Conservation (phyloP, 2,329 filamentous ascomycete genomes). For the Parasarocladium wereldwijsianum region DNA sequence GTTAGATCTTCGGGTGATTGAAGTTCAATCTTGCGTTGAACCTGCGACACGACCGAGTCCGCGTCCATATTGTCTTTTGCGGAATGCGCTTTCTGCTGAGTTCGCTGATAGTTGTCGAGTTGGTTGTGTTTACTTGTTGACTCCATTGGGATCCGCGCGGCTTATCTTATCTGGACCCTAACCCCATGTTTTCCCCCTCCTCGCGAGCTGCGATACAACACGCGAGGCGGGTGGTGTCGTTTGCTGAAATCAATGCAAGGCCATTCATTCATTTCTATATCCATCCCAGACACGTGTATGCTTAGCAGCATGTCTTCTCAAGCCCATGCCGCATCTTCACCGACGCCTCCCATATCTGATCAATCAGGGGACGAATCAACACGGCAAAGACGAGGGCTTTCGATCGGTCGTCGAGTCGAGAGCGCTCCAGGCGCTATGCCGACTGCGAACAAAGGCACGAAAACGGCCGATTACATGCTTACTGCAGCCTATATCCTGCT, state of each 20-base stretch:
- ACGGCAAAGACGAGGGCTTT: no score
- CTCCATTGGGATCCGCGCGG: neutral
- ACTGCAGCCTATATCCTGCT: slow-evolving; percentile 35
- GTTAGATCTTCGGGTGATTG: slow-evolving; percentile 60
- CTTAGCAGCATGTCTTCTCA: no score
- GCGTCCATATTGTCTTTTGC: slow-evolving; percentile 15
- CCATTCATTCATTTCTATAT: no score
- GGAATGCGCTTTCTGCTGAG: neutral
- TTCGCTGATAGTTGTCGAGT: neutral
- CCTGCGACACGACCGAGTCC: slow-evolving; percentile 19
- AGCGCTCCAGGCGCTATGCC: slow-evolving; percentile 5
- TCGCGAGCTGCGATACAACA: no score
- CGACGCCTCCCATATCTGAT: no score
- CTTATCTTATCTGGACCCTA: slow-evolving; percentile 2
- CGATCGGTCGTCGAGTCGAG: neutral
- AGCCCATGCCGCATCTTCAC: no score
- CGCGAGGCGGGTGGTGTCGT: no score
- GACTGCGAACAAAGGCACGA: slow-evolving; percentile 39
- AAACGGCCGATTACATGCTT: slow-evolving; percentile 25
- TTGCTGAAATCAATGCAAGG: no score
- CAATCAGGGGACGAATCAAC: no score
- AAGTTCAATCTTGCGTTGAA: slow-evolving; percentile 64
- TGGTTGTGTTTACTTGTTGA: slow-evolving; percentile 2
- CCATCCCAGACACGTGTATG: no score
- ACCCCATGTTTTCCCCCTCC: no score